These are phyloP conservation scores for Albifimbria verrucaria DNA, from an alignment of 2,329 filamentous ascomycete genomes.

Conservation along the genomic window DNA sequence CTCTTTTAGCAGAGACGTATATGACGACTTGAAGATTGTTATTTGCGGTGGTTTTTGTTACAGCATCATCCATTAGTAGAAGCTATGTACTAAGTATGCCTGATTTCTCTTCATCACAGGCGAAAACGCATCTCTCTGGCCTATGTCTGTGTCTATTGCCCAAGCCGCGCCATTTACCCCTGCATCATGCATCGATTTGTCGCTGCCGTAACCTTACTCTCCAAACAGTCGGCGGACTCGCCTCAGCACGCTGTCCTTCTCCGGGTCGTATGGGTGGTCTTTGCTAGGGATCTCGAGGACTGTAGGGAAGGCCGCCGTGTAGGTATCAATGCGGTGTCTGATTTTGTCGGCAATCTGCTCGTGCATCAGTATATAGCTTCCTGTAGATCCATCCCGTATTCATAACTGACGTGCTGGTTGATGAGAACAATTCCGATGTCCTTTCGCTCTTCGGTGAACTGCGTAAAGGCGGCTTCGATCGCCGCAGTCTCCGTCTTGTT, in stretches of 20 bases:
- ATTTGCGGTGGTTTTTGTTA: neutral
- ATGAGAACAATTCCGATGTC: conserved; percentile 96
- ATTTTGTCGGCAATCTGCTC: conserved; percentile 87
- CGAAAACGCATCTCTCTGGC: neutral
- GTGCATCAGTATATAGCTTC: too few relatives aligned
- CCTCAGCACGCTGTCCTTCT: conserved; percentile 96
- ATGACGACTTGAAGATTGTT: neutral
- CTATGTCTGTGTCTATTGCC: neutral
- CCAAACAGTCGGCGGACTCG: conserved; percentile 69
- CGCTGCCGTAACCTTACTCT: conserved; percentile 47
- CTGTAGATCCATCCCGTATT: neutral
- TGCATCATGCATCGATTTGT: neutral
- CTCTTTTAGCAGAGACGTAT: neutral
- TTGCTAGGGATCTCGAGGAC: conserved; percentile 97
- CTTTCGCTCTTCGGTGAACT: conserved; percentile 85
- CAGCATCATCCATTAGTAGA: neutral
- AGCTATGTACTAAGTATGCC: neutral
- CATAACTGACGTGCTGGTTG: conserved; percentile 81
- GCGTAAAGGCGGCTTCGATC: conserved; percentile 87
- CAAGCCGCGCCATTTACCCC: neutral
- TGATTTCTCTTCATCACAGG: neutral
- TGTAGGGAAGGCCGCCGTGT: conserved; percentile 93
- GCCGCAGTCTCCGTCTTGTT: conserved; percentile 82
- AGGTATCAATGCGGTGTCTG: conserved; percentile 83
- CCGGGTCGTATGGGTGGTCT: conserved; percentile 97